Conservation (phyloP, 106 monocot species). For the Allium sativum region DNA sequence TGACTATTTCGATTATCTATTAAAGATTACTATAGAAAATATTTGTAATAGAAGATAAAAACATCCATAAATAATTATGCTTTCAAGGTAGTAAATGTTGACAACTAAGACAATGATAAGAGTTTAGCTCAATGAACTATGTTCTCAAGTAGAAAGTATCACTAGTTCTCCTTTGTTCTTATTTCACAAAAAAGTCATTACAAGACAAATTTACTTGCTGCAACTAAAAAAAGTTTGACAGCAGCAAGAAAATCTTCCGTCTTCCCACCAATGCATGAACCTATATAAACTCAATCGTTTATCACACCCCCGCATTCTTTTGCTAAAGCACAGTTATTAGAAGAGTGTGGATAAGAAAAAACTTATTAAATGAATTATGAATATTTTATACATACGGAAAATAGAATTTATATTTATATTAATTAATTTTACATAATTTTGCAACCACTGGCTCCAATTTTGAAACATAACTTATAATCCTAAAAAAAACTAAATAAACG, state of each 20-base stretch:
- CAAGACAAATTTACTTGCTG: no score
- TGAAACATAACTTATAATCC: constrained; percentile 57
- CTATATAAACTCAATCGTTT: constrained; percentile 85
- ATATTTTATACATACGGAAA: background rate
- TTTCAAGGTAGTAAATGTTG: no score
- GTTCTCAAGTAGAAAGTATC: no score
- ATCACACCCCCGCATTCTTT: constrained; percentile 91
- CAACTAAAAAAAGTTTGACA: constrained; percentile 66
- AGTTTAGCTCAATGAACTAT: no score
- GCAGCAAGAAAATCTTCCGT: constrained; percentile 73
- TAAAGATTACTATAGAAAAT: no score
- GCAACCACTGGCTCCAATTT: constrained; percentile 70
- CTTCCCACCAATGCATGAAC: constrained; percentile 88
- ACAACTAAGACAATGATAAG: no score
- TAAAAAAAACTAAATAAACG: no score
- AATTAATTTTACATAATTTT: constrained; percentile 48
- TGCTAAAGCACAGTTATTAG: constrained; percentile 83
- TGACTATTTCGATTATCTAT: no score
- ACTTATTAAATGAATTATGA: background rate
- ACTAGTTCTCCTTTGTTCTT: no score
- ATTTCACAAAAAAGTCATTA: no score
- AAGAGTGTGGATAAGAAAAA: constrained; percentile 69
- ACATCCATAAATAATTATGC: no score
- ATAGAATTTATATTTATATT: background rate
- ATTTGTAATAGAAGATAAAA: no score